Percentiles rank a stretch among this genome's conserved stretches.
These are phyloP conservation scores for Hypoxylon sp. DNA, from an alignment of 2,329 filamentous ascomycete genomes.

Conservation along the genomic window DNA sequence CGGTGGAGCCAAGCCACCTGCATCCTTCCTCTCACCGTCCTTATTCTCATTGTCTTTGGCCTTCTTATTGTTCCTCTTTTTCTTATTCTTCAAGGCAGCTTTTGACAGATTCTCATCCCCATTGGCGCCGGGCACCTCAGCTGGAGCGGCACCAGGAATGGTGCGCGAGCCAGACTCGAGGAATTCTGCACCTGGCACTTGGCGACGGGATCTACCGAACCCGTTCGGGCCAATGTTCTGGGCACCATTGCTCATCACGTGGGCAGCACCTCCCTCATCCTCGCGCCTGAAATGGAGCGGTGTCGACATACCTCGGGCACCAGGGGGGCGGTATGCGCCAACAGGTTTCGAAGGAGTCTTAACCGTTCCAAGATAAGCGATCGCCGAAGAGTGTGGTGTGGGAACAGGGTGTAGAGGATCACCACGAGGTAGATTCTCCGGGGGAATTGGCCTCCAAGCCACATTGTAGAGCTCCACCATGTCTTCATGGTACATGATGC, in stretches of 20 bases:
- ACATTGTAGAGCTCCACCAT: conserved; percentile 95
- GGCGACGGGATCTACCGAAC: conserved; percentile 82
- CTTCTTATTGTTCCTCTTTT: conserved; percentile 95
- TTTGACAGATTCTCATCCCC: conserved; percentile 85
- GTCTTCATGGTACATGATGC: conserved; percentile 94
- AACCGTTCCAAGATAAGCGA: conserved; percentile 84
- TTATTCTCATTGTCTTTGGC: conserved; percentile 81
- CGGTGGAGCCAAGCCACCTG: conserved; percentile 64
- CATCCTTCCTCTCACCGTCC: conserved; percentile 55
- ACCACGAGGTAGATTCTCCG: conserved; percentile 70
- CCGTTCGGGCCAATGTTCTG: conserved; percentile 80
- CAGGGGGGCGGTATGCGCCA: conserved; percentile 96
- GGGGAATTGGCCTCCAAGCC: conserved; percentile 83
- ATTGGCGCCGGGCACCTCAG: conserved; percentile 71
- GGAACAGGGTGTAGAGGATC: conserved; percentile 84
- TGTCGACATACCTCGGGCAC: conserved; percentile 88
- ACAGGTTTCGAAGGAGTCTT: conserved; percentile 97
- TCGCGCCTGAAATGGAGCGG: conserved; percentile 97
- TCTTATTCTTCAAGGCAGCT: conserved; percentile 95
- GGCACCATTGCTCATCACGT: conserved; percentile 82
- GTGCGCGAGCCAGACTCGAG: conserved; percentile 68
- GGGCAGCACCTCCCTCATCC: conserved; percentile 94
- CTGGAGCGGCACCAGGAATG: conserved; percentile 77
- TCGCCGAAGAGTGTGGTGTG: conserved; percentile 84
- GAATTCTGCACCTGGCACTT: conserved; percentile 89